These are phyloP conservation scores for Dendrobium chrysotoxum DNA, from an alignment of 106 monocot genomes.

Conservation along the genomic window DNA sequence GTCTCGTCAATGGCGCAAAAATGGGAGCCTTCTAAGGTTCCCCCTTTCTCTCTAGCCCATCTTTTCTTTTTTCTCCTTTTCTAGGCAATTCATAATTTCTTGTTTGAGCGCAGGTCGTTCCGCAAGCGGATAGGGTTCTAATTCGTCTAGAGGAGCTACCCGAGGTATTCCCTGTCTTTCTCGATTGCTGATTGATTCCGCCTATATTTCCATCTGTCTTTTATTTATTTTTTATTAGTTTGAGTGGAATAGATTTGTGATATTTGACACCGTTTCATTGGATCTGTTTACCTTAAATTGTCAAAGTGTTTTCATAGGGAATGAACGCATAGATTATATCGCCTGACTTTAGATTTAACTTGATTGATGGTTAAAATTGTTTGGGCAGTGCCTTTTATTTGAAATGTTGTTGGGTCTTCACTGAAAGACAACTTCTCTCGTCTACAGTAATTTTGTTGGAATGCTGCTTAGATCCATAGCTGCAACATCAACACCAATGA, in stretches of 20 bases:
- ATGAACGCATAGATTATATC: neutral
- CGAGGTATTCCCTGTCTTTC: constrained; percentile 34
- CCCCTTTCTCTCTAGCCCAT: neutral
- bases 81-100: neutral
- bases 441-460: too few relatives aligned
- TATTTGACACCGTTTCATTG: neutral
- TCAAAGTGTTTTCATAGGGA: neutral
- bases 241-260: neutral
- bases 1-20: constrained; percentile 38
- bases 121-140: constrained; percentile 91
- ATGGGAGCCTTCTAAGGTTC: constrained; percentile 80
- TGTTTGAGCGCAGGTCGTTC: constrained; percentile 52
- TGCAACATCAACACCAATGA: too few relatives aligned
- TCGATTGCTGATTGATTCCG: neutral
- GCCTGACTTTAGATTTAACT: neutral
- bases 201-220: neutral
- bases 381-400: neutral
- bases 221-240: neutral
- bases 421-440: too few relatives aligned
- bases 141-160: constrained; percentile 86
- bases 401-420: too few relatives aligned
- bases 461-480: too few relatives aligned
- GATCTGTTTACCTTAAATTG: neutral
- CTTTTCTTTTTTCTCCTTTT: neutral
- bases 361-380: neutral